Percentiles rank a stretch among this genome's conserved stretches.
These are phyloP conservation scores for Phaseolus lunatus DNA, from an alignment of 306 rosid genomes.

Conservation along the genomic window DNA sequence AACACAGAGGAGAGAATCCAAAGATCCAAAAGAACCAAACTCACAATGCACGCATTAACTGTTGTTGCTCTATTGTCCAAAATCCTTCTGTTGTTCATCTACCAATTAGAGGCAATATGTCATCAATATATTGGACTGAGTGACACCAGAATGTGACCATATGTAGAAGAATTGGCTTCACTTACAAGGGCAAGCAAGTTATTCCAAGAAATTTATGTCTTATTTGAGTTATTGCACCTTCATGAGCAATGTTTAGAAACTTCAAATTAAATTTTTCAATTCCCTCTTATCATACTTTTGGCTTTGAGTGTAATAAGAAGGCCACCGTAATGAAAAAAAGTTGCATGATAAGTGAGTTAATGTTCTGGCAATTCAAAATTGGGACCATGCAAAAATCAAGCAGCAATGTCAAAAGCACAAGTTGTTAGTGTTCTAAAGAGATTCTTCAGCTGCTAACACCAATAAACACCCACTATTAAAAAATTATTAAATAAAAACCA, in stretches of 20 bases:
- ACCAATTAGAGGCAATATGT: constrained; percentile 18
- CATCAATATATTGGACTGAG: neutral
- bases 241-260: neutral
- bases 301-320: constrained; percentile 55
- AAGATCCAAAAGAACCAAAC: constrained; percentile 20
- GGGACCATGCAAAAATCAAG: constrained; percentile 54
- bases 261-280: constrained; percentile 11
- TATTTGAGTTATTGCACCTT: neutral
- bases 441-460: constrained; percentile 59
- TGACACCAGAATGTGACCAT: neutral
- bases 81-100: neutral
- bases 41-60: constrained; percentile 14
- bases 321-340: constrained; percentile 47
- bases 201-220: too few relatives aligned
- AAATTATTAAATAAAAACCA: too few relatives aligned
- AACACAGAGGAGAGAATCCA: constrained; percentile 37
- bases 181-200: constrained; percentile 23
- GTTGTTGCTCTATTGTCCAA: constrained; percentile 30
- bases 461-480: constrained; percentile 47
- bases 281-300: constrained; percentile 39
- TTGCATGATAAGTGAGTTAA: neutral
- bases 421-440: constrained; percentile 64
- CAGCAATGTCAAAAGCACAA: constrained; percentile 11
- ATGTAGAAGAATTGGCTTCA: neutral
- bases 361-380: constrained; percentile 3